Evolutionary conservation across 2,329 filamentous ascomycete species (phyloP).

Genomic region (Alternaria brassicicola): DNA sequence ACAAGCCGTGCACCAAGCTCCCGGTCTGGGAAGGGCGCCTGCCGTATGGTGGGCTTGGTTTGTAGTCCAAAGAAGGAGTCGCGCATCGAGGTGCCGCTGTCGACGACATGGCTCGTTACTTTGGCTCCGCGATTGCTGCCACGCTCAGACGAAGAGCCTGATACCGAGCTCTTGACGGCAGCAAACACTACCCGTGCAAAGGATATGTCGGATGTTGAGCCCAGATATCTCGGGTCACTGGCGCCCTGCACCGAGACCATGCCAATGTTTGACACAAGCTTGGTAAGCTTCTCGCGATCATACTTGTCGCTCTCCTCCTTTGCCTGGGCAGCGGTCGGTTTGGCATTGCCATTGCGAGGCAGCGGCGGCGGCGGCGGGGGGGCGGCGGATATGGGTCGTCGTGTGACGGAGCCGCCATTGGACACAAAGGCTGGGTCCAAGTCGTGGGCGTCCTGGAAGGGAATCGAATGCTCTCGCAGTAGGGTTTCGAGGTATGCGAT

Average conservation of each 20-base stretch:
- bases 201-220: constrained; percentile 87
- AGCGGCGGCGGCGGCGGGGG: constrained; percentile 7
- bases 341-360: constrained; percentile 31
- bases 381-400: constrained; percentile 11
- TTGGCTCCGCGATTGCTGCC: constrained; percentile 66
- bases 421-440: constrained; percentile 59
- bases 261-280: constrained; percentile 71
- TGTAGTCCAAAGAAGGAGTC: constrained; percentile 98
- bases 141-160: constrained; percentile 64
- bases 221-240: constrained; percentile 80
- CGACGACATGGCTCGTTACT: constrained; percentile 52
- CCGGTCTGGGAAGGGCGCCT: constrained; percentile 80
- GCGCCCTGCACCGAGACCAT: constrained; percentile 80
- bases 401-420: constrained; percentile 40
- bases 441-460: constrained; percentile 71
- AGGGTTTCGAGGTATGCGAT: constrained; percentile 82
- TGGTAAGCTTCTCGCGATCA: constrained; percentile 67
- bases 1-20: constrained; percentile 75
- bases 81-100: constrained; percentile 79
- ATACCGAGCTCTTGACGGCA: constrained; percentile 79
- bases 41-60: constrained; percentile 84
- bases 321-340: constrained; percentile 21
- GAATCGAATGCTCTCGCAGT: constrained; percentile 70
- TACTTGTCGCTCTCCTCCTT: constrained; percentile 56
- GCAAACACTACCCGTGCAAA: constrained; percentile 95